phyloP scores from a whole-genome alignment of 257 asterid genomes.

The Nicotiana obtusifolia region DNA sequence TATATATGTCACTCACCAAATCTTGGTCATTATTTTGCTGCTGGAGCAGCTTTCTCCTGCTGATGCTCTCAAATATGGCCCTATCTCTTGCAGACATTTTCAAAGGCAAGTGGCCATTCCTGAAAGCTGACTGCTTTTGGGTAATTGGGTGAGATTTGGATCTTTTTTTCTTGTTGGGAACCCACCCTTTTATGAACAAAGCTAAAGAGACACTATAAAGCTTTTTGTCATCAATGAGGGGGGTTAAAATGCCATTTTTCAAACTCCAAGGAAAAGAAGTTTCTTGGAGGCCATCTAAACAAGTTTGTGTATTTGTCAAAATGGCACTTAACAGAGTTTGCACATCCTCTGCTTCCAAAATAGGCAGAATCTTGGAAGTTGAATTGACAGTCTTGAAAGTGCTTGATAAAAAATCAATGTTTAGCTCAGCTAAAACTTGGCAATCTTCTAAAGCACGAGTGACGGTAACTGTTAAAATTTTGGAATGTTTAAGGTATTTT shows the following conservation, averaged over 20 bases:
- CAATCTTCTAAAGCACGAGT: constrained; percentile 20
- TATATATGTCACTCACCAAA: background rate
- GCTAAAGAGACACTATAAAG: constrained; percentile 26
- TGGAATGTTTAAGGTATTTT: background rate
- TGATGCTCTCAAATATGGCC: background rate
- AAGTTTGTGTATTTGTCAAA: constrained; percentile 25
- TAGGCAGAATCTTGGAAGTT: constrained; percentile 4
- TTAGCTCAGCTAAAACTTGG: constrained; percentile 9
- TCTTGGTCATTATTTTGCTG: background rate
- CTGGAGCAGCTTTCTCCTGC: background rate
- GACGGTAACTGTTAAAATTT: background rate
- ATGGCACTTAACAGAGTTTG: constrained; percentile 25
- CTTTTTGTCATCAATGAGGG: constrained; percentile 7
- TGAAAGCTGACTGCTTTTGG: background rate
- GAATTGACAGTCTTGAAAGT: background rate
- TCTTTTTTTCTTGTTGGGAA: background rate
- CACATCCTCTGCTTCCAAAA: background rate
- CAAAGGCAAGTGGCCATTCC: background rate
- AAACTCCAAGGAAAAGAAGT: constrained; percentile 3
- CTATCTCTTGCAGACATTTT: background rate
- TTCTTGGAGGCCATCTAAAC: constrained; percentile 21
- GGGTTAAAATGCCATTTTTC: constrained; percentile 1
- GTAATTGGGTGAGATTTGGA: background rate
- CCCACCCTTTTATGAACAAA: constrained; percentile 24
- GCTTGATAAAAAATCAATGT: constrained; percentile 7